Evolutionary conservation across 2,329 filamentous ascomycete species (phyloP).

Genomic region (Herpotrichia juniperi): DNA sequence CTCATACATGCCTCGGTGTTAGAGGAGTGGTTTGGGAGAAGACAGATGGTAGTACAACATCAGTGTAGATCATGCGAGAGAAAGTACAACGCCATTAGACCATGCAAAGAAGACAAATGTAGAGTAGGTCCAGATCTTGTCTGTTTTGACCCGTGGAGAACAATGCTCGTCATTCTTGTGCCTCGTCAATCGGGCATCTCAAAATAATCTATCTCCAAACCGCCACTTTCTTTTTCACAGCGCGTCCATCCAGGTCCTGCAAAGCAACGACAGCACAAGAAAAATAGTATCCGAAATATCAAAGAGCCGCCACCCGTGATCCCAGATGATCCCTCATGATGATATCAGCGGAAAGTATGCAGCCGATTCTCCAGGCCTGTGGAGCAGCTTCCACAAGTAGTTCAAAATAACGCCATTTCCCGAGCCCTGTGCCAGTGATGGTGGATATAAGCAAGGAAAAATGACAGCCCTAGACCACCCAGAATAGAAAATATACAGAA

Average conservation of each 20-base stretch:
- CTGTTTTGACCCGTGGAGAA: neutral
- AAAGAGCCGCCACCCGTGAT: slow-evolving; percentile 1
- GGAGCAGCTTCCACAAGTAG: neutral
- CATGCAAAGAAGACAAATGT: neutral
- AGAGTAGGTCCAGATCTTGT: neutral
- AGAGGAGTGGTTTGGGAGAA: no score
- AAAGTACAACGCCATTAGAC: neutral
- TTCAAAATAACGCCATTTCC: slow-evolving; percentile 14
- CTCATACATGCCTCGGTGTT: no score
- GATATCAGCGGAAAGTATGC: slow-evolving; percentile 13
- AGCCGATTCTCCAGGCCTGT: neutral
- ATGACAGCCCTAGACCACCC: neutral
- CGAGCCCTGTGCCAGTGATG: slow-evolving; percentile 7
- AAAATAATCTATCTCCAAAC: neutral
- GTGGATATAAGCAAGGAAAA: slow-evolving; percentile 3
- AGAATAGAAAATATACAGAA: neutral
- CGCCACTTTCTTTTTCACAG: neutral
- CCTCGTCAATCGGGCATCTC: neutral
- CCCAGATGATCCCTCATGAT: slow-evolving; percentile 4
- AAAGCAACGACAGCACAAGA: neutral
- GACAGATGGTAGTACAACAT: no score
- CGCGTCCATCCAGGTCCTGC: neutral
- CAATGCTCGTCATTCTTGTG: neutral
- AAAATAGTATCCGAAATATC: neutral
- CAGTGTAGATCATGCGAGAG: no score